A percentile compares a stretch with the other conserved stretches of the same genome.
Evolutionary conservation across 441 rosid species (phyloP).

Genomic region (Pelargonium fulgidum): DNA sequence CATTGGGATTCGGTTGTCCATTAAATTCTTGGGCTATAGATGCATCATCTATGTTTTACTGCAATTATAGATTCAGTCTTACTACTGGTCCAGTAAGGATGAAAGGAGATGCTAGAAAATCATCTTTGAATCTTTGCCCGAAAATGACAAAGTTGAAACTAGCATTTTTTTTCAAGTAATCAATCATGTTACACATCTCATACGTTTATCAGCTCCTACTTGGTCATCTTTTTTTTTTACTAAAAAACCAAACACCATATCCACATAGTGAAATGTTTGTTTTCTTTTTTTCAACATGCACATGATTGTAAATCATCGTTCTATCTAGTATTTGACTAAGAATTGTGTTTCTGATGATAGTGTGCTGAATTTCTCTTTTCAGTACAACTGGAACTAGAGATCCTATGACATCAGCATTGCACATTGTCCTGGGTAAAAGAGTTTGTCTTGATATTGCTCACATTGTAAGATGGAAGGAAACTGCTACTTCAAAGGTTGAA

Average conservation of each 20-base stretch:
- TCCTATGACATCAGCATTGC: constrained; percentile 82
- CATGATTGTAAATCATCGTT: background rate
- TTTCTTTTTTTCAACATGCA: background rate
- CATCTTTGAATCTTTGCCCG: too few species aligned
- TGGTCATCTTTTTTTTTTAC: too few species aligned
- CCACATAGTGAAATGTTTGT: background rate
- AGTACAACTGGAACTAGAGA: constrained; percentile 94
- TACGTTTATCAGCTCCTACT: too few species aligned
- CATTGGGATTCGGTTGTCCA: too few species aligned
- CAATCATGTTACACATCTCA: too few species aligned
- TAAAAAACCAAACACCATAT: background rate
- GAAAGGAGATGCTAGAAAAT: too few species aligned
- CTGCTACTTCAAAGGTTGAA: constrained; percentile 50
- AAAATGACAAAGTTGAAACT: too few species aligned
- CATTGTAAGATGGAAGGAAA: constrained; percentile 83
- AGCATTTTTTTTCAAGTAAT: too few species aligned
- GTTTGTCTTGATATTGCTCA: constrained; percentile 78
- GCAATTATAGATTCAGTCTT: too few species aligned
- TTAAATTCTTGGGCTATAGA: too few species aligned
- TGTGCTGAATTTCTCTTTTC: constrained; percentile 25
- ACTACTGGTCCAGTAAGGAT: too few species aligned
- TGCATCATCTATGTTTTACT: too few species aligned
- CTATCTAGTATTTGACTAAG: constrained; percentile 11
- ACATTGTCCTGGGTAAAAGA: constrained; percentile 76
- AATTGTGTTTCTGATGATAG: constrained; percentile 2